These are phyloP conservation scores for Eucalyptus erythrocorys DNA, from an alignment of 345 rosid genomes.

Conservation along the genomic window DNA sequence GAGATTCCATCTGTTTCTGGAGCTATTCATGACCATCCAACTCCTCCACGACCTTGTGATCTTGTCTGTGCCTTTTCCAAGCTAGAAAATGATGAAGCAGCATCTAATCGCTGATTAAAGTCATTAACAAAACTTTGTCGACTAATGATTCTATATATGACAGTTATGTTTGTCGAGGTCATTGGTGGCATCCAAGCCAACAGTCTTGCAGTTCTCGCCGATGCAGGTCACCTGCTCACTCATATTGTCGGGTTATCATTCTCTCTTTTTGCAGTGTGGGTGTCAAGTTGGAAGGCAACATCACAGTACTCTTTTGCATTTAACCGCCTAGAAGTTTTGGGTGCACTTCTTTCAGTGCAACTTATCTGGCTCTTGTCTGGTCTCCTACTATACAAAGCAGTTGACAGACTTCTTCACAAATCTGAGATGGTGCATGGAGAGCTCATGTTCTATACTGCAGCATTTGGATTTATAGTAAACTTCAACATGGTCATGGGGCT, in stretches of 20 bases:
- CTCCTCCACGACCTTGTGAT: constrained; percentile 1
- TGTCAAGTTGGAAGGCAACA: constrained; percentile 76
- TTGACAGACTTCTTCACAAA: constrained; percentile 35
- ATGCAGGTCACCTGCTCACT: constrained; percentile 72
- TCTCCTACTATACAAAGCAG: constrained; percentile 48
- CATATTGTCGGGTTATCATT: constrained; percentile 57
- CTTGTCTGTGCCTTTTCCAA: constrained; percentile 32
- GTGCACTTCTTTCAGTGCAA: constrained; percentile 69
- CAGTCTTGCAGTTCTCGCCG: constrained; percentile 70
- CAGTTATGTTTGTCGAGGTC: constrained; percentile 49
- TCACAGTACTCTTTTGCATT: constrained; percentile 53
- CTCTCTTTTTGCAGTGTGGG: constrained; percentile 59
- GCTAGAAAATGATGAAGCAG: constrained; percentile 22
- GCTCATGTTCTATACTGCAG: constrained; percentile 65
- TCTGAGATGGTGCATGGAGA: constrained; percentile 36
- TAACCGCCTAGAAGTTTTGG: constrained; percentile 61
- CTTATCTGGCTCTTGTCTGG: constrained; percentile 76
- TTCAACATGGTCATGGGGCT: constrained; percentile 56
- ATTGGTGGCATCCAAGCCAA: constrained; percentile 68
- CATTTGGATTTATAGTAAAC: constrained; percentile 67
- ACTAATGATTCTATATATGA: constrained; percentile 28
- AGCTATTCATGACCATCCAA: constrained; percentile 2
- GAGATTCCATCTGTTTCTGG: constrained; percentile 27
- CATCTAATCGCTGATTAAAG: constrained; percentile 27
- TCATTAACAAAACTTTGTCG: constrained; percentile 37